phyloP scores from a whole-genome alignment of 257 asterid genomes.

The Nicotiana noctiflora region DNA sequence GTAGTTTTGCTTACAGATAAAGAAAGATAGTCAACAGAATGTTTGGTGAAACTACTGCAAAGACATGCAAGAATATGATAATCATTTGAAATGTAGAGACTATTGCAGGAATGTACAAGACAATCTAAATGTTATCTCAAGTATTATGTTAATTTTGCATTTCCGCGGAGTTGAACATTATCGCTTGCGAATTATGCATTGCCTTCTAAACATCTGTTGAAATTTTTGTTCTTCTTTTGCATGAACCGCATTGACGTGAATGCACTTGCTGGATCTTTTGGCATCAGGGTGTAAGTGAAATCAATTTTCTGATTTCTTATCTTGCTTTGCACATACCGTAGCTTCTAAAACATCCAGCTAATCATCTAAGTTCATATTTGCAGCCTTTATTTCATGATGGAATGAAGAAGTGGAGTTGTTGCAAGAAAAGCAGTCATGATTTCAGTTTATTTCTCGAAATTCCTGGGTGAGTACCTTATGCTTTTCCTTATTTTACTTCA shows the following conservation, averaged over 20 bases:
- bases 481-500: neutral
- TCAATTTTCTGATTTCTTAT: slow-evolving; percentile 4
- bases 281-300: slow-evolving; percentile 32
- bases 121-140: neutral
- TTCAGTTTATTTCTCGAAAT: slow-evolving; percentile 77
- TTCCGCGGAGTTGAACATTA: neutral
- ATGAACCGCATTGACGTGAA: neutral
- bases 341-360: neutral
- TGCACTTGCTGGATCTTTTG: neutral
- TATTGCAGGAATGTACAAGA: neutral
- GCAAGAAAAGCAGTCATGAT: slow-evolving; percentile 93
- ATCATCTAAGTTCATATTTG: slow-evolving; percentile 4
- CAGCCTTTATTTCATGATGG: slow-evolving; percentile 97
- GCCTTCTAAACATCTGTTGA: neutral
- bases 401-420: slow-evolving; percentile 97
- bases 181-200: neutral
- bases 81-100: neutral
- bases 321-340: neutral
- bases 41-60: neutral
- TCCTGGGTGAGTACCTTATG: slow-evolving; percentile 43
- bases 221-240: slow-evolving; percentile 12
- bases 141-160: neutral
- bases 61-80: neutral
- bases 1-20: neutral
- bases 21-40: neutral